Conservation (phyloP, 345 rosid genomes). For the Atalantia buxifolia region DNA sequence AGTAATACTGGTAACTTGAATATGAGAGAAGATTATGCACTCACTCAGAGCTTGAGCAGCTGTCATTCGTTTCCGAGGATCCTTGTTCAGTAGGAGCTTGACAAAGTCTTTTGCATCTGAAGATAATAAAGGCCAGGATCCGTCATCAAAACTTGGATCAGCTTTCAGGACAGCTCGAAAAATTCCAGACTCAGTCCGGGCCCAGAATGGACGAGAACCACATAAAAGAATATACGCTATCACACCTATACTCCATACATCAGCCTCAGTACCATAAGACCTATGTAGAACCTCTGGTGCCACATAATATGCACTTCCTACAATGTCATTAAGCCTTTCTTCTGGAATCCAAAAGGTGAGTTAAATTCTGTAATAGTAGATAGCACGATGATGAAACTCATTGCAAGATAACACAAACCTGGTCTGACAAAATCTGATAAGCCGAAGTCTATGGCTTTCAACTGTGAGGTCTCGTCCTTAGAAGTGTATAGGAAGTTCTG, state of each 20-base stretch:
- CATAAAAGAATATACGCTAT: conserved; percentile 91
- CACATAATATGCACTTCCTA: conserved; percentile 94
- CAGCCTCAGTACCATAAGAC: conserved; percentile 91
- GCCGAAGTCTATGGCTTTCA: conserved; percentile 96
- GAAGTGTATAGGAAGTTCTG: conserved; percentile 90
- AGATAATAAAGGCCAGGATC: conserved; percentile 90
- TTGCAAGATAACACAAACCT: conserved; percentile 47
- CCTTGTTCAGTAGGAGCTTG: conserved; percentile 70
- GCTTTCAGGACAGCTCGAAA: conserved; percentile 87
- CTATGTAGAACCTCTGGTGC: conserved; percentile 98
- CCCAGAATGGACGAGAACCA: conserved; percentile 99
- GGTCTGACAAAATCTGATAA: conserved; percentile 95
- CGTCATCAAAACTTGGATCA: conserved; percentile 83
- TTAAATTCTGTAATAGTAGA: neutral
- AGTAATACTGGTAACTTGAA: conserved; percentile 3
- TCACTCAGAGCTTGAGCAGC: conserved; percentile 93
- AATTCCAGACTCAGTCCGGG: conserved; percentile 92
- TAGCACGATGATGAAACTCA: neutral
- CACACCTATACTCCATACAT: conserved; percentile 98
- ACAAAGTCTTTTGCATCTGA: conserved; percentile 88
- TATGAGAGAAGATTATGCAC: conserved; percentile 29
- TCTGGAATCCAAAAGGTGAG: conserved; percentile 39
- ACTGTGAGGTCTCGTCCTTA: conserved; percentile 79
- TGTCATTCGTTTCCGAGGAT: conserved; percentile 85
- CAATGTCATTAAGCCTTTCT: conserved; percentile 93